These are phyloP conservation scores for Cubamyces lactineus DNA, from an alignment of 768 basidiomycete species.

Conservation along the genomic window DNA sequence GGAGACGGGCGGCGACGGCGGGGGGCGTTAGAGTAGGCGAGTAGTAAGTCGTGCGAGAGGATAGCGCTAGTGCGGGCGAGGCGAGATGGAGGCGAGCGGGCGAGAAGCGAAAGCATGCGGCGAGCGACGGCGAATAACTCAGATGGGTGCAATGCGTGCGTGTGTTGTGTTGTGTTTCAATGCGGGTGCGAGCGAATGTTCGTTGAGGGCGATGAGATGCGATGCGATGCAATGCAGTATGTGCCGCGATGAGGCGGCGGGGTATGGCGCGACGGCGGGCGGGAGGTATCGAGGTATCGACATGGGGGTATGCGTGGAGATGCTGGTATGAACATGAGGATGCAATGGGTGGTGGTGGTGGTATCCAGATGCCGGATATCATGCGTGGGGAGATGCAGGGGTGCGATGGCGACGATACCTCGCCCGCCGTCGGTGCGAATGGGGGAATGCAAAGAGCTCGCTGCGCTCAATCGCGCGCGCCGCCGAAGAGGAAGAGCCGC, in stretches of 20 bases:
- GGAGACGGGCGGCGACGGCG: too few species aligned
- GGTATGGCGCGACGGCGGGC: conserved; percentile 20
- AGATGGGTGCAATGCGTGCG: conserved; percentile 6
- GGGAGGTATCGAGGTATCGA: conserved; percentile 25
- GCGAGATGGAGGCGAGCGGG: too few species aligned
- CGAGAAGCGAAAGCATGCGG: conserved; percentile 16
- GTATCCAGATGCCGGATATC: conserved; percentile 14
- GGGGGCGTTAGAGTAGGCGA: too few species aligned
- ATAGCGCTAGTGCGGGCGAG: conserved; percentile 7
- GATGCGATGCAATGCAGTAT: conserved; percentile 3
- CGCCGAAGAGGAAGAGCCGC: conserved; percentile 71
- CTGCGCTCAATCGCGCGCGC: conserved; percentile 38
- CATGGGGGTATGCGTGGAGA: conserved; percentile 12
- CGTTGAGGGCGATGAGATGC: too few species aligned
- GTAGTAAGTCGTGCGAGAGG: background rate
- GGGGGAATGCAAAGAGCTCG: background rate
- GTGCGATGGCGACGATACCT: conserved; percentile 21
- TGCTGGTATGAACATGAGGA: conserved; percentile 13
- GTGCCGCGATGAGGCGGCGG: background rate
- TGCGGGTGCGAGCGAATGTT: too few species aligned
- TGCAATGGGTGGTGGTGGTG: background rate
- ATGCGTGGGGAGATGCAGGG: too few species aligned
- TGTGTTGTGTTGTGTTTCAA: background rate
- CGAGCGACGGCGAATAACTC: conserved; percentile 17
- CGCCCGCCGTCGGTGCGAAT: conserved; percentile 7